Conservation (phyloP, 306 rosid genomes). For the Castanea mollissima region DNA sequence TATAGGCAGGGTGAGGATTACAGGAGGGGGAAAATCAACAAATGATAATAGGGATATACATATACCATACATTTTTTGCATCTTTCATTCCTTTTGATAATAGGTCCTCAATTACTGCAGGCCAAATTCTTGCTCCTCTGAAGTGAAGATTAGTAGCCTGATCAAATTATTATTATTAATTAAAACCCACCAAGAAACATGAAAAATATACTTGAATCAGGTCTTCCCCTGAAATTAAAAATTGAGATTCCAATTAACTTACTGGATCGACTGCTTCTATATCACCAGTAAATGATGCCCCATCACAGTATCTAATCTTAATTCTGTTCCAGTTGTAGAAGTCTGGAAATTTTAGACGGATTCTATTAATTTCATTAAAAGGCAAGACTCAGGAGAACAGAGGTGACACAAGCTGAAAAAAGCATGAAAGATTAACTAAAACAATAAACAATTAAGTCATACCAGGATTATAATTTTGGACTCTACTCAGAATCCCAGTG, state of each 20-base stretch:
- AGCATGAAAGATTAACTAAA: neutral
- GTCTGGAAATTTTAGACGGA: constrained; percentile 41
- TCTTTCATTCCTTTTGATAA: constrained; percentile 82
- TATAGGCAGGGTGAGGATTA: constrained; percentile 1
- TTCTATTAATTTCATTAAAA: neutral
- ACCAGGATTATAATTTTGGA: constrained; percentile 74
- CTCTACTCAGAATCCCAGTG: constrained; percentile 68
- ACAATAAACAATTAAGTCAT: constrained; percentile 1
- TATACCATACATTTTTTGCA: constrained; percentile 55
- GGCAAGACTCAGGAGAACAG: neutral
- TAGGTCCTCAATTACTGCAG: constrained; percentile 65
- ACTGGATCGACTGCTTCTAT: constrained; percentile 77
- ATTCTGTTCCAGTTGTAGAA: constrained; percentile 88
- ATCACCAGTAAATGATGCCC: constrained; percentile 92
- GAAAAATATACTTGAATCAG: neutral
- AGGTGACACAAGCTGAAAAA: neutral
- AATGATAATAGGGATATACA: constrained; percentile 21
- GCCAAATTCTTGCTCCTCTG: constrained; percentile 88
- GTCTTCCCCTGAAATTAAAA: constrained; percentile 2
- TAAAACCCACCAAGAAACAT: neutral
- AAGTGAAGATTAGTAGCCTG: constrained; percentile 78
- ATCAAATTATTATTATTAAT: constrained; percentile 8
- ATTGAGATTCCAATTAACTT: constrained; percentile 32
- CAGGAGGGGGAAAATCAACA: neutral
- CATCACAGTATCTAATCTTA: constrained; percentile 91